Evolutionary conservation across 2,329 filamentous ascomycete species (phyloP), one percentile per base, ranked within the genome.

Genomic region (Alternaria hordeiaustralica): DNA sequence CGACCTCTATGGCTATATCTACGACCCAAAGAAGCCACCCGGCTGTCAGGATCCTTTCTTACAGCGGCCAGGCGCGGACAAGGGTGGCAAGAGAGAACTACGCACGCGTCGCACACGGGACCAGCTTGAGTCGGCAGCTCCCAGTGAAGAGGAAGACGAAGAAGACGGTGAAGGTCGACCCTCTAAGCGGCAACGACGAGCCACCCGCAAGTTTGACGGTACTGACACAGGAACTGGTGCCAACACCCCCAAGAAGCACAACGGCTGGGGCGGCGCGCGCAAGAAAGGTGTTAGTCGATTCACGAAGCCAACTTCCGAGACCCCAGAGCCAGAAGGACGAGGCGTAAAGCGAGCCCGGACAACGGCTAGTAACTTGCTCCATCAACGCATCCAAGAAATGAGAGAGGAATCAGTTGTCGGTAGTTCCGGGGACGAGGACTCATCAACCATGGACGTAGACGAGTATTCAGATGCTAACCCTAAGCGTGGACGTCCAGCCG

Each of bases 1-100:
- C 1, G 84, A 85, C 61, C 78, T 90, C 0, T 90, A 89, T 71
- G 86, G 86, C 59, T 89, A 89, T 73, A 83, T 82, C 33, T 87
- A 87, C 72, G 86, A 87, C 64, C 76, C 84, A 0, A 85, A 85
- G 68, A 84, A 83, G 61, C 69, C 80, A 47, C 77, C 78, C 12
- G 84, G 84, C n/a, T 80, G 78, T 57, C 87, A 89, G 67, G 85
- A 89, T 70, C 86, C 88, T 0, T 87, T 87, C 61, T 75, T 81
- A 2, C 87, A 89, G 65, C 78, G 80, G 33, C 80, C 82, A 51
- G 79, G 82, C 4, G 79, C 81, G 56, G 83, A 84, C 44, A 77
- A 75, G 56, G 79, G 77, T 28, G 80, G 81, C 58, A 82, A 83
- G 18, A 78, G 83, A 57, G 83, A 85, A 70, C 75, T 86, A 3